Percentiles rank a stretch among this genome's conserved stretches.
phyloP scores from a whole-genome alignment of 176 grass and related monocot species.

The Juncus effusus region DNA sequence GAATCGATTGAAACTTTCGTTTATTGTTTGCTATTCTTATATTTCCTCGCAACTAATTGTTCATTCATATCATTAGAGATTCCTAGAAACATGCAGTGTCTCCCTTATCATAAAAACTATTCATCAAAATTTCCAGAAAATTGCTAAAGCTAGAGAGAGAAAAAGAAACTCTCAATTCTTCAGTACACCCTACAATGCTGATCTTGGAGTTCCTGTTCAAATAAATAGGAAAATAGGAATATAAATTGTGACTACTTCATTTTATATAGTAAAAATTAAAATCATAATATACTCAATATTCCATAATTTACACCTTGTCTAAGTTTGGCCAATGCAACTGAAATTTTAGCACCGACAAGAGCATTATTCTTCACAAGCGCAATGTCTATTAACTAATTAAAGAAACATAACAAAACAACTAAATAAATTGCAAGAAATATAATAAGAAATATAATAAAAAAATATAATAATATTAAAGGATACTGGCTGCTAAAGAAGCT shows the following conservation, averaged over 20 bases:
- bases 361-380: constrained; percentile 98
- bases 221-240: constrained; percentile 10
- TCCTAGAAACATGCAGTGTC: not conserved
- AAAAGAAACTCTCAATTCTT: not conserved
- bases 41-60: too few species aligned
- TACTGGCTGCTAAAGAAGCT: constrained; percentile 71
- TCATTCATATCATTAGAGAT: too few species aligned
- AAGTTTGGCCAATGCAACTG: constrained; percentile 61
- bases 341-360: constrained; percentile 61
- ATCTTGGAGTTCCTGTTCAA: constrained; percentile 36
- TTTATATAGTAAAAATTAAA: not conserved
- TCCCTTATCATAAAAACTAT: not conserved
- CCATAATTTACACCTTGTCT: constrained; percentile 27
- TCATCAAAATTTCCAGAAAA: constrained; percentile 3
- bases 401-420: constrained; percentile 9
- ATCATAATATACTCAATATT: constrained; percentile 22
- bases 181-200: constrained; percentile 33
- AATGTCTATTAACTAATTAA: constrained; percentile 61
- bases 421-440: not conserved
- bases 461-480: constrained; percentile 42
- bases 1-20: too few species aligned
- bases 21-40: too few species aligned
- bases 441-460: not conserved
- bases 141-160: not conserved
- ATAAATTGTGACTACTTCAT: not conserved